Conservation (phyloP, 1,284 basidiomycete genomes). For the Leccinum solheimii region DNA sequence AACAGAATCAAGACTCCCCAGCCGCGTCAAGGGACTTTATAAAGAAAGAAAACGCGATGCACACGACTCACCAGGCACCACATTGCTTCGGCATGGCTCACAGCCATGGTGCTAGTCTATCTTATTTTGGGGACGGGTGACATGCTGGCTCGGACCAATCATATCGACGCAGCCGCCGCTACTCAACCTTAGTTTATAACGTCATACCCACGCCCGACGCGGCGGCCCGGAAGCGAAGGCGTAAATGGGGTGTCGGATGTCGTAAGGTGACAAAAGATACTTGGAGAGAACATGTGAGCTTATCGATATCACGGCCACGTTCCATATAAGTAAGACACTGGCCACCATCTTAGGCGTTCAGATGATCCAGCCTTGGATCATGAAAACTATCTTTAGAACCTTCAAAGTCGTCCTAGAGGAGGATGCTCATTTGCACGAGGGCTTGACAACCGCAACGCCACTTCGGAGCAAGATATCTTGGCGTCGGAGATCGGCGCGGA, state of each 20-base stretch:
- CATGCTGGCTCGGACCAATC: not conserved
- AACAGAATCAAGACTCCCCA: slow-evolving; percentile 5
- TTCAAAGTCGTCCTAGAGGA: not conserved
- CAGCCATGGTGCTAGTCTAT: not conserved
- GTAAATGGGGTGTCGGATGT: not conserved
- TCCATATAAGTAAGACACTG: slow-evolving; percentile 12
- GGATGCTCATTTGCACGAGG: not conserved
- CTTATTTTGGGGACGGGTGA: slow-evolving; percentile 1
- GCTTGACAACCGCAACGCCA: not conserved
- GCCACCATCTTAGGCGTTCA: not conserved
- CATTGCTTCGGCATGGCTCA: slow-evolving; percentile 8
- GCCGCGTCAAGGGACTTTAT: slow-evolving; percentile 25
- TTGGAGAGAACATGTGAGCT: not conserved
- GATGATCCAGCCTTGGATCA: not conserved
- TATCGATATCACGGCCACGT: not conserved
- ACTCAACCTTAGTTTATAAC: not conserved
- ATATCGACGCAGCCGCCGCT: not conserved
- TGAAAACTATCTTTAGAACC: slow-evolving; percentile 13
- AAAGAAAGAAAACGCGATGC: slow-evolving; percentile 20
- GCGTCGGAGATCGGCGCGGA: not conserved
- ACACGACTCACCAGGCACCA: slow-evolving; percentile 22
- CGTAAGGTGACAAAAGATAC: not conserved
- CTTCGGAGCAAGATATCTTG: not conserved
- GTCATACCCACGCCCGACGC: not conserved
- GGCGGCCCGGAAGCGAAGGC: not conserved